Evolutionary conservation across 495 filamentous ascomycete genomes (phyloP).

Genomic region (Sporormia fimetaria): DNA sequence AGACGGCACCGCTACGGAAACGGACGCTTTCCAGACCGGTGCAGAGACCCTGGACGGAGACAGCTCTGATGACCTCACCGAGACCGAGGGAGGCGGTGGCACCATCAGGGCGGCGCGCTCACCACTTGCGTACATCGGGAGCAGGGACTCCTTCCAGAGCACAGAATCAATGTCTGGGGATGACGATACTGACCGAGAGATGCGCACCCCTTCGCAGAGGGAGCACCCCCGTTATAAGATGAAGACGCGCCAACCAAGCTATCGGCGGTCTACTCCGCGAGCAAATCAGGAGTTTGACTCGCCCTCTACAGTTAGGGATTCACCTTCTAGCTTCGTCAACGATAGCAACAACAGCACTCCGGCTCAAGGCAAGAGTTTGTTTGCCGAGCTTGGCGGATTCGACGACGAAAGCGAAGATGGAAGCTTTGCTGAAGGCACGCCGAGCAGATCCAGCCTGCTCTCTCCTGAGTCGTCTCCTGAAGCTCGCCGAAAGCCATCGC

Average conservation of each 20-base stretch:
- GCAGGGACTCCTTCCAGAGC: slow-evolving; percentile 64
- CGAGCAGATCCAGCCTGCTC: slow-evolving; percentile 28
- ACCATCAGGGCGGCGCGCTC: slow-evolving; percentile 29
- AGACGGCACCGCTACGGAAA: slow-evolving; percentile 59
- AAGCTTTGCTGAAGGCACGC: slow-evolving; percentile 37
- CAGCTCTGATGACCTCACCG: slow-evolving; percentile 71
- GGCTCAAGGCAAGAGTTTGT: slow-evolving; percentile 64
- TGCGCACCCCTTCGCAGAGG: slow-evolving; percentile 51
- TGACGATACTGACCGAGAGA: slow-evolving; percentile 52
- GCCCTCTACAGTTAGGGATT: slow-evolving; percentile 30
- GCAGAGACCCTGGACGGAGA: slow-evolving; percentile 69
- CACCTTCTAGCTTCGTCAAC: slow-evolving; percentile 46
- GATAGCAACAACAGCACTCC: slow-evolving; percentile 41
- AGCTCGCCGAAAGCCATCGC: slow-evolving; percentile 3
- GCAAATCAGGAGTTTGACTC: slow-evolving; percentile 41
- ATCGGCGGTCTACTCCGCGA: slow-evolving; percentile 20
- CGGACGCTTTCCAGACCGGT: slow-evolving; percentile 88
- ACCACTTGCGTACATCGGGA: slow-evolving; percentile 38
- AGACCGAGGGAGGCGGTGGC: slow-evolving; percentile 55
- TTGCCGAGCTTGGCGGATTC: slow-evolving; percentile 76
- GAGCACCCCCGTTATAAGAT: slow-evolving; percentile 59
- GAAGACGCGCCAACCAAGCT: slow-evolving; percentile 48
- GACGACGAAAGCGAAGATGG: slow-evolving; percentile 51
- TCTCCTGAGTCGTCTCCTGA: slow-evolving; percentile 25
- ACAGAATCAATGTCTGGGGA: slow-evolving; percentile 83